A percentile compares a stretch with the other conserved stretches of the same genome.
Conservation (phyloP, 2,329 filamentous ascomycete species). For the Diaporthe sp. region DNA sequence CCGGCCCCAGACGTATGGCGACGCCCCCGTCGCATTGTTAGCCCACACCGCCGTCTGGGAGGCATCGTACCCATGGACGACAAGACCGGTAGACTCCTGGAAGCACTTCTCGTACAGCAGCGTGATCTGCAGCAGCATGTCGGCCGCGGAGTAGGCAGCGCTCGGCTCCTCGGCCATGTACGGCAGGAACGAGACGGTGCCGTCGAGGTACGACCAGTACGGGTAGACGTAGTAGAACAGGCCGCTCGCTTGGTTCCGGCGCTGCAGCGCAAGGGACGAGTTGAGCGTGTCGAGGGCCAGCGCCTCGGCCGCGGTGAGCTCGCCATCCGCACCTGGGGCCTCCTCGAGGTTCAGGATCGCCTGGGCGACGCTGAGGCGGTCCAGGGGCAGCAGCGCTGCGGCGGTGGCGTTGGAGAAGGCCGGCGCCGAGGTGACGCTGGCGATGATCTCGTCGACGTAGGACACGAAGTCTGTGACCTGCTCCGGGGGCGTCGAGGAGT, state of each 20-base stretch:
- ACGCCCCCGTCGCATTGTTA: conserved; percentile 58
- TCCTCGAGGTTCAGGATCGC: conserved; percentile 2
- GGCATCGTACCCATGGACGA: conserved; percentile 66
- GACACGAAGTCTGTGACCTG: neutral
- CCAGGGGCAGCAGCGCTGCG: conserved; percentile 28
- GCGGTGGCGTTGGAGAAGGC: conserved; percentile 45
- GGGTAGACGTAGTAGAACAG: conserved; percentile 36
- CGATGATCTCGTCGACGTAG: conserved; percentile 47
- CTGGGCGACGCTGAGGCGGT: conserved; percentile 33
- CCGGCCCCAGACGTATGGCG: conserved; percentile 64
- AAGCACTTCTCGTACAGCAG: conserved; percentile 56
- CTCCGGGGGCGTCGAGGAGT: neutral
- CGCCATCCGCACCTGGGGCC: neutral
- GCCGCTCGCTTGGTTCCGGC: conserved; percentile 33
- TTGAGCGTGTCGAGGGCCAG: conserved; percentile 29
- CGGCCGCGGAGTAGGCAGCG: conserved; percentile 56
- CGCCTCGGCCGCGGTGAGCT: conserved; percentile 7
- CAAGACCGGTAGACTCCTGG: conserved; percentile 51
- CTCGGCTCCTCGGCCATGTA: conserved; percentile 55
- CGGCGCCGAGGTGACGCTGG: conserved; percentile 48
- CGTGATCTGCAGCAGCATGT: conserved; percentile 56
- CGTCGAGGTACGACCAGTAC: conserved; percentile 37
- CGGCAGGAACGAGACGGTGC: conserved; percentile 43
- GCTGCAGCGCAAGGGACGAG: conserved; percentile 29
- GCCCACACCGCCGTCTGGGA: conserved; percentile 62